These are phyloP conservation scores for Metrosideros polymorpha DNA, from an alignment of 441 rosid species.

Conservation along the genomic window DNA sequence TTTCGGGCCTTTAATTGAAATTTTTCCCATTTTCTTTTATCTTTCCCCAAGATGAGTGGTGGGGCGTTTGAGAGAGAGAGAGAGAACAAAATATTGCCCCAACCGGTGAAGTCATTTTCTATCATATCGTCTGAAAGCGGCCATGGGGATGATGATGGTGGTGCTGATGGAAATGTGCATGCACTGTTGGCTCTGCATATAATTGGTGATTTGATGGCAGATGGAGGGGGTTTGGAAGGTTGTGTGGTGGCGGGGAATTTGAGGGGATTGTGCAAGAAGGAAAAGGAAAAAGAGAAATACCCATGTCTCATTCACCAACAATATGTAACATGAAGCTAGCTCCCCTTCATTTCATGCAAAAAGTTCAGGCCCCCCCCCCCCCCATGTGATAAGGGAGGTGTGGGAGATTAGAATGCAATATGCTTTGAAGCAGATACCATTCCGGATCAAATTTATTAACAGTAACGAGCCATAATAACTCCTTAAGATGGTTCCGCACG, in stretches of 20 bases:
- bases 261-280: background rate
- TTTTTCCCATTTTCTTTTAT: too few relatives aligned
- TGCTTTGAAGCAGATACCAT: background rate
- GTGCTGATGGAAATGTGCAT: background rate
- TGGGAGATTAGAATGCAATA: background rate
- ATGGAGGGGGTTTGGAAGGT: background rate
- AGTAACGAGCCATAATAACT: background rate
- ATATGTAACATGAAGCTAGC: background rate
- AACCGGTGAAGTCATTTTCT: background rate
- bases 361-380: conserved; percentile 26
- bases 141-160: background rate
- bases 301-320: background rate
- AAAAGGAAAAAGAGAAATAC: background rate
- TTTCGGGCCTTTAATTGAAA: too few relatives aligned
- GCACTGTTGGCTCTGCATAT: background rate
- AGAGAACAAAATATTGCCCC: background rate
- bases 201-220: background rate
- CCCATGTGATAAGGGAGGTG: conserved; percentile 21
- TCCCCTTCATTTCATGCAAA: conserved; percentile 2
- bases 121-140: background rate
- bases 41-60: background rate
- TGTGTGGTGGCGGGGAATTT: conserved; percentile 7
- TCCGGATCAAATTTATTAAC: background rate
- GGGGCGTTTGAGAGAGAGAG: background rate
- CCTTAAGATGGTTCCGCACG: background rate